Percentiles rank a stretch among this genome's conserved stretches.
Evolutionary conservation across 352 stramenopile species (phyloP).

Genomic region (Globisporangium echinulatum): DNA sequence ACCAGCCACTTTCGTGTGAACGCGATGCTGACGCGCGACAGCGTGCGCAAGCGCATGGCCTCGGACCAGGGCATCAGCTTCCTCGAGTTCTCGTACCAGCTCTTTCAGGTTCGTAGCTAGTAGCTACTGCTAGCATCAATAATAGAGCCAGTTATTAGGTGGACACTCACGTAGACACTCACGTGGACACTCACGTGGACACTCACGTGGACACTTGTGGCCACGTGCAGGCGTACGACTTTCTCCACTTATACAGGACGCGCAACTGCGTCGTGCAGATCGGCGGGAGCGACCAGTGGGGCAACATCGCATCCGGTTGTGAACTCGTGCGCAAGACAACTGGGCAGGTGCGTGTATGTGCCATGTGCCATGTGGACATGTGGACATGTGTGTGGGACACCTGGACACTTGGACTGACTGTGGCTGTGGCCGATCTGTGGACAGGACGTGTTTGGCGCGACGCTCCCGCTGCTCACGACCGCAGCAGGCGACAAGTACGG

Average conservation of each 20-base stretch:
- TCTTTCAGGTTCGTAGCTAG: slow-evolving; percentile 82
- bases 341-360: slow-evolving; percentile 26
- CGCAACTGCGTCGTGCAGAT: slow-evolving; percentile 94
- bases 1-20: slow-evolving; percentile 95
- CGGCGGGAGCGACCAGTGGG: slow-evolving; percentile 99
- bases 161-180: not conserved
- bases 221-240: slow-evolving; percentile 92
- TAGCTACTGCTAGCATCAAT: too few relatives aligned
- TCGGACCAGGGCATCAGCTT: slow-evolving; percentile 96
- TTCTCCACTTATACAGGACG: slow-evolving; percentile 92
- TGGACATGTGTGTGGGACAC: slow-evolving; percentile 6
- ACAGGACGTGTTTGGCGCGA: slow-evolving; percentile 91
- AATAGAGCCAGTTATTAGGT: not conserved
- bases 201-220: not conserved
- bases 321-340: slow-evolving; percentile 94
- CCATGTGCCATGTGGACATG: slow-evolving; percentile 15
- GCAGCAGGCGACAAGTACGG: slow-evolving; percentile 98
- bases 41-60: slow-evolving; percentile 94
- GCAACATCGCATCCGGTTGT: slow-evolving; percentile 97
- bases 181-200: not conserved
- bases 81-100: slow-evolving; percentile 99
- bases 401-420: not conserved
- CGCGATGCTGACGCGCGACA: slow-evolving; percentile 98
- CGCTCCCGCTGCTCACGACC: slow-evolving; percentile 96
- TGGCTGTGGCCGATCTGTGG: not conserved